phyloP scores from a whole-genome alignment of 805 yeast genomes.

The Kazachstania bromeliacearum region DNA sequence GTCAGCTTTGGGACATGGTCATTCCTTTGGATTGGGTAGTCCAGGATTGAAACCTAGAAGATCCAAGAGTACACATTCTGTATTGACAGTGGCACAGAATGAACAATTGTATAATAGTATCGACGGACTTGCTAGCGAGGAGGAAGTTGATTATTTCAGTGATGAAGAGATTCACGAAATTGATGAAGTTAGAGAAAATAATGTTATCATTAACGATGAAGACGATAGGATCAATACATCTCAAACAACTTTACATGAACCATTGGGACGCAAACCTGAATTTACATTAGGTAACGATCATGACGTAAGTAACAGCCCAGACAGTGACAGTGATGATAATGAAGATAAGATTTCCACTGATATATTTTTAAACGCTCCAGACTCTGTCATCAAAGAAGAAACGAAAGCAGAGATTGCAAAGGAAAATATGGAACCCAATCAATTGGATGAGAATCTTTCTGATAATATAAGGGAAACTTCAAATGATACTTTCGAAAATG shows the following conservation, averaged over 20 bases:
- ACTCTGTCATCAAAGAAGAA: background rate
- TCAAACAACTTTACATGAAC: background rate
- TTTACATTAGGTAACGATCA: slow-evolving; percentile 5
- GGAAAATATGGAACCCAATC: background rate
- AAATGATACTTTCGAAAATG: background rate
- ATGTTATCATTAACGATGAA: slow-evolving; percentile 1
- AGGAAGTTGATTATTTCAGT: slow-evolving; percentile 37
- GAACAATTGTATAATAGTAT: slow-evolving; percentile 18
- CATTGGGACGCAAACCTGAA: slow-evolving; percentile 2
- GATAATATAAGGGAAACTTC: background rate
- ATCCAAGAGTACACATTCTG: slow-evolving; percentile 22
- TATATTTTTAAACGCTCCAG: background rate
- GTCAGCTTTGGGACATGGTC: background rate
- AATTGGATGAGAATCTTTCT: background rate
- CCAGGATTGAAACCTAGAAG: slow-evolving; percentile 24
- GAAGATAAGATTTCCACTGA: too few relatives aligned
- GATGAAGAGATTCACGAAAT: slow-evolving; percentile 27
- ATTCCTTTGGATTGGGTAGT: slow-evolving; percentile 8
- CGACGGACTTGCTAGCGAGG: slow-evolving; percentile 26
- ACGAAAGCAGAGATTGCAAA: background rate
- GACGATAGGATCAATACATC: slow-evolving; percentile 1
- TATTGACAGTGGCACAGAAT: slow-evolving; percentile 20
- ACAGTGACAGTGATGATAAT: background rate
- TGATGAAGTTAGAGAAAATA: slow-evolving; percentile 5
- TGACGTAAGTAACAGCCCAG: background rate